Conservation (phyloP, 768 basidiomycete genomes). For the Lentinula detonsa region DNA sequence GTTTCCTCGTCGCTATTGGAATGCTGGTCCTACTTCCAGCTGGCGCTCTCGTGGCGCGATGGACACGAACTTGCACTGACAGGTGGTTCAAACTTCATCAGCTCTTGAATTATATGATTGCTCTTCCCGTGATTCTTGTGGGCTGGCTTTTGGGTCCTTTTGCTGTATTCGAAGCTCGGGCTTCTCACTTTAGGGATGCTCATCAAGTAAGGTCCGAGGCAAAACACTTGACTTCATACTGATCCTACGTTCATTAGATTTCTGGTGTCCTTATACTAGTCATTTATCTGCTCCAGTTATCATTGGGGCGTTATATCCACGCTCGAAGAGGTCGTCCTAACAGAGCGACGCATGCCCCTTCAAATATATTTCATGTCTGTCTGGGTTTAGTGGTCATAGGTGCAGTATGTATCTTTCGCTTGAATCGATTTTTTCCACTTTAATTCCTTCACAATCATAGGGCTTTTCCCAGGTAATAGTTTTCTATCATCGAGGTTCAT, state of each 20-base stretch:
- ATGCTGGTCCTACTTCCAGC: constrained; percentile 53
- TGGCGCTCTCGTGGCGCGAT: constrained; percentile 49
- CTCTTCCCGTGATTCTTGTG: constrained; percentile 39
- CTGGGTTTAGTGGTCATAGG: constrained; percentile 45
- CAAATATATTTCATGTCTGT: constrained; percentile 50
- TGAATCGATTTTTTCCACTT: neutral
- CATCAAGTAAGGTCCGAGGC: constrained; percentile 36
- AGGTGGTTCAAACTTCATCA: constrained; percentile 57
- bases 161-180: constrained; percentile 35
- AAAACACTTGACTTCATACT: neutral
- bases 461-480: constrained; percentile 43
- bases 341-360: constrained; percentile 36
- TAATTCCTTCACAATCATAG: neutral
- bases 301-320: constrained; percentile 51
- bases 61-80: constrained; percentile 41
- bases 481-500: constrained; percentile 9
- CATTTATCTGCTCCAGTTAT: constrained; percentile 45
- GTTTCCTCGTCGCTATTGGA: constrained; percentile 42
- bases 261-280: constrained; percentile 46
- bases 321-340: constrained; percentile 23
- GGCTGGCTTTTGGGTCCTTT: constrained; percentile 45
- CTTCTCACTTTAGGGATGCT: constrained; percentile 36
- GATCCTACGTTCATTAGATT: constrained; percentile 25
- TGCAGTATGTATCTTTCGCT: neutral
- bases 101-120: constrained; percentile 41